These are phyloP conservation scores for Candida sphagnicola DNA, from an alignment of 805 yeast species.

Conservation along the genomic window DNA sequence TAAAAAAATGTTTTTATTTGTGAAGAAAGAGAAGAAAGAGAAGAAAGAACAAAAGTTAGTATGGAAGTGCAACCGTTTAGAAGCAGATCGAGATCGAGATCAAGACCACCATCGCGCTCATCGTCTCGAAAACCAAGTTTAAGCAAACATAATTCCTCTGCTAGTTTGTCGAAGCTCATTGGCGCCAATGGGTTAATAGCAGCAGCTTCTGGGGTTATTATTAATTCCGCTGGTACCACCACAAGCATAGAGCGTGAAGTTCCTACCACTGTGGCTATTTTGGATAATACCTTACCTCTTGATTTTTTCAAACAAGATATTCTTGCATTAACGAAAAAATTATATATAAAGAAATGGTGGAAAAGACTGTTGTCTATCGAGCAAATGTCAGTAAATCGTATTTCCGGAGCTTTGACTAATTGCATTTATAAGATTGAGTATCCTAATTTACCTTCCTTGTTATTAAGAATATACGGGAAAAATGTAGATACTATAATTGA, in stretches of 20 bases:
- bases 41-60: not conserved
- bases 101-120: slow-evolving; percentile 15
- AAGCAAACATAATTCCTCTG: slow-evolving; percentile 32
- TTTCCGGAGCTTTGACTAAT: slow-evolving; percentile 92
- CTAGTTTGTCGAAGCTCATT: slow-evolving; percentile 21
- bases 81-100: slow-evolving; percentile 37
- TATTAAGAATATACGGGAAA: slow-evolving; percentile 84
- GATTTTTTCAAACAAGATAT: slow-evolving; percentile 84
- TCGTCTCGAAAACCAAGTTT: slow-evolving; percentile 8
- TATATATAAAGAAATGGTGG: slow-evolving; percentile 80
- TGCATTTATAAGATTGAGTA: slow-evolving; percentile 77
- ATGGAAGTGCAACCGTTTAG: slow-evolving; percentile 9
- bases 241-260: slow-evolving; percentile 25
- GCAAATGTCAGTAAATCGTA: slow-evolving; percentile 55
- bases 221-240: not conserved
- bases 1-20: no score
- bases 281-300: slow-evolving; percentile 77
- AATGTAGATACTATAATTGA: slow-evolving; percentile 85
- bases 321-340: slow-evolving; percentile 54
- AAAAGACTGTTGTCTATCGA: slow-evolving; percentile 39
- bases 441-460: slow-evolving; percentile 52
- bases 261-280: slow-evolving; percentile 50
- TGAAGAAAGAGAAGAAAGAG: not conserved
- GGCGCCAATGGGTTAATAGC: not conserved
- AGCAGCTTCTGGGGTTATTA: no score